phyloP scores from a whole-genome alignment of 805 yeast genomes.

The Sugiyamaella qingdaonensis region DNA sequence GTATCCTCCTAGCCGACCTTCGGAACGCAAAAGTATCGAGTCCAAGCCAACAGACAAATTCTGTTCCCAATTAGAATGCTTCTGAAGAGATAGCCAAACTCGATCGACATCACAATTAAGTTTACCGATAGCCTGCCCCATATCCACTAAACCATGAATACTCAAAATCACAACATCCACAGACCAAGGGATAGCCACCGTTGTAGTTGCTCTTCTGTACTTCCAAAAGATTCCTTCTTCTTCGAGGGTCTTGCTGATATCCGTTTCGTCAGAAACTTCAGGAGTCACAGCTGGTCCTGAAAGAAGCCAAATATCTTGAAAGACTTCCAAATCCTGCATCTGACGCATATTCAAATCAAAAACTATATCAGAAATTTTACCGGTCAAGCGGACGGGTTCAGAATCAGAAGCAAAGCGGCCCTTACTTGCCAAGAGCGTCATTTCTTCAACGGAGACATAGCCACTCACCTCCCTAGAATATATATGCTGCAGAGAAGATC shows the following conservation, averaged over 20 bases:
- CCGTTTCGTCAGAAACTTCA: neutral
- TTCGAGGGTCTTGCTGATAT: constrained; percentile 3
- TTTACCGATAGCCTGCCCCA: constrained; percentile 81
- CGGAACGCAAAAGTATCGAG: constrained; percentile 47
- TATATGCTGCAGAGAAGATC: constrained; percentile 79
- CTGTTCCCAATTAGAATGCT: constrained; percentile 67
- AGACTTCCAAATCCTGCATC: constrained; percentile 77
- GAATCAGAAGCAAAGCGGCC: constrained; percentile 8
- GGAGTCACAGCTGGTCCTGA: neutral
- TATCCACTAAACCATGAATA: constrained; percentile 56
- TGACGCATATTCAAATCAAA: constrained; percentile 76
- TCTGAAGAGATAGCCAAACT: constrained; percentile 66
- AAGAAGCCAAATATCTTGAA: constrained; percentile 79
- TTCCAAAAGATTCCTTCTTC: constrained; percentile 31
- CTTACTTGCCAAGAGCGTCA: constrained; percentile 32
- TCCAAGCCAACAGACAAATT: constrained; percentile 59
- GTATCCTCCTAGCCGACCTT: constrained; percentile 78
- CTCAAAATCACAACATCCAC: constrained; percentile 53
- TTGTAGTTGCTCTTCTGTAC: constrained; percentile 54
- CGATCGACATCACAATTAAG: constrained; percentile 51
- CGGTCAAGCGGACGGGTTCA: constrained; percentile 33
- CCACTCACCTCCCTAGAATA: constrained; percentile 90
- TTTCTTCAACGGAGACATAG: constrained; percentile 46
- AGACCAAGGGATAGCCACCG: constrained; percentile 72
- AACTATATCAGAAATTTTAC: constrained; percentile 49